Evolutionary conservation across 768 basidiomycete genomes (phyloP), one percentile per base, ranked within the genome.

Genomic region (Suillus weaverae): DNA sequence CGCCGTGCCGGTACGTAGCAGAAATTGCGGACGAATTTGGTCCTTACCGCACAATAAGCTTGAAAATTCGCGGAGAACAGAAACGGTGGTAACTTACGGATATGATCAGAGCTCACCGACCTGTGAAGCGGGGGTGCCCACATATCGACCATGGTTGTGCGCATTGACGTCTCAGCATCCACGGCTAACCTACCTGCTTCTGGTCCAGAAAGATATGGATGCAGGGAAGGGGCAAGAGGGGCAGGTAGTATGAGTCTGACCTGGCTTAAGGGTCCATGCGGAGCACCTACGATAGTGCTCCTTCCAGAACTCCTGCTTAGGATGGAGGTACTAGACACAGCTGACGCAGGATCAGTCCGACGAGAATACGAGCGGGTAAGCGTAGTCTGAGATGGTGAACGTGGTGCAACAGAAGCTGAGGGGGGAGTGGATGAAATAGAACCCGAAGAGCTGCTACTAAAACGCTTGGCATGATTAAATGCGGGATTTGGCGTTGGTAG

Each of bases 181-280:
- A 35, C 62, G 53, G 55, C 57, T 18, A 51, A 66, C 43, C 39
- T 61, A 33, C 32, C 63, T n/a, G 69, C 62, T 63, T 55, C 56
- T 61, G 63, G 32, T 56, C 63, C 61, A 62, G 68, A 63, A n/a
- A 61, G 16, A 32, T 64, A 62, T 18, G 68, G 73, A 32, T 60
- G 69, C n/a, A 81, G 73, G 46, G 73, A 72, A 13, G 83, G 79
- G 1, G 84, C 84, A 20, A 93, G 81, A 2, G 90, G 91, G 1
- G 84, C 74, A 0, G 91, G 91, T 4, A 91, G 78, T 18, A 93
- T 76, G 61, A 92, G 86, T 69, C 91, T 85, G 61, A 92, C 76
- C 62, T 82, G 82, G 71, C 81, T 88, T 64, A 84, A 82, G 0
- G 83, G 85, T 6, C 81, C 79, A 71, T 92, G 90, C 26, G 90